A percentile compares a stretch with the other conserved stretches of the same genome.
Evolutionary conservation across 2,329 filamentous ascomycete species (phyloP).

Genomic region (Graphilbum sp.): DNA sequence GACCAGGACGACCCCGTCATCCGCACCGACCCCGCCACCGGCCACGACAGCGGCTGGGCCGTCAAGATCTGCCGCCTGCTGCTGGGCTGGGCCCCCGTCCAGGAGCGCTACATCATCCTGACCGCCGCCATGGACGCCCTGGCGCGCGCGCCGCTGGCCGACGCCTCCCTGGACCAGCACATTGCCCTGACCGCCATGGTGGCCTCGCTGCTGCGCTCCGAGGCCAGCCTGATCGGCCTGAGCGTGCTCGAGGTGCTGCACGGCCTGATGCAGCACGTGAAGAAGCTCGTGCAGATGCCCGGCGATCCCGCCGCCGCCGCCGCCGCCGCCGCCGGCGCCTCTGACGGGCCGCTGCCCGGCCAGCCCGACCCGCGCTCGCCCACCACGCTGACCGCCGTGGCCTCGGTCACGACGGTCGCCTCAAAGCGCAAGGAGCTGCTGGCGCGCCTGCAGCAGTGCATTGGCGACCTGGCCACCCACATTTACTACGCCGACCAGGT

Average conservation of each 20-base stretch:
- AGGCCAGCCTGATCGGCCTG: slow-evolving; percentile 85
- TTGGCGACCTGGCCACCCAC: slow-evolving; percentile 83
- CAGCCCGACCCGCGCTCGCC: slow-evolving; percentile 14
- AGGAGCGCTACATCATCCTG: slow-evolving; percentile 83
- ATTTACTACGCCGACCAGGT: slow-evolving; percentile 96
- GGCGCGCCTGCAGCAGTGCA: slow-evolving; percentile 58
- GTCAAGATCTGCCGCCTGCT: slow-evolving; percentile 66
- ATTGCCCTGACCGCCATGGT: slow-evolving; percentile 63
- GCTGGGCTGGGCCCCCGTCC: slow-evolving; percentile 78
- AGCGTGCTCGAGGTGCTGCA: slow-evolving; percentile 92
- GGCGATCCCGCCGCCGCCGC: slow-evolving; percentile 17
- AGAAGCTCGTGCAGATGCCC: slow-evolving; percentile 54
- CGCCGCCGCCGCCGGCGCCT: slow-evolving; percentile 1
- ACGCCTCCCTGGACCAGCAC: slow-evolving; percentile 58
- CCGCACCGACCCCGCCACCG: slow-evolving; percentile 20
- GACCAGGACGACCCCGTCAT: slow-evolving; percentile 36
- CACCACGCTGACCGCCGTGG: slow-evolving; percentile 15
- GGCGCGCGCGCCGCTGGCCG: slow-evolving; percentile 47
- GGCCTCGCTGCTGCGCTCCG: slow-evolving; percentile 66
- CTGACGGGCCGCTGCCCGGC: slow-evolving; percentile 10
- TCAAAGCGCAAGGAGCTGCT: slow-evolving; percentile 49
- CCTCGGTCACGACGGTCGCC: slow-evolving; percentile 17
- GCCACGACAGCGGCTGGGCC: slow-evolving; percentile 53
- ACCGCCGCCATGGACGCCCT: slow-evolving; percentile 67
- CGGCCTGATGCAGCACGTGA: slow-evolving; percentile 69